phyloP scores from a whole-genome alignment of 139 green algal genomes.

The Chlorokybus atmophyticus region DNA sequence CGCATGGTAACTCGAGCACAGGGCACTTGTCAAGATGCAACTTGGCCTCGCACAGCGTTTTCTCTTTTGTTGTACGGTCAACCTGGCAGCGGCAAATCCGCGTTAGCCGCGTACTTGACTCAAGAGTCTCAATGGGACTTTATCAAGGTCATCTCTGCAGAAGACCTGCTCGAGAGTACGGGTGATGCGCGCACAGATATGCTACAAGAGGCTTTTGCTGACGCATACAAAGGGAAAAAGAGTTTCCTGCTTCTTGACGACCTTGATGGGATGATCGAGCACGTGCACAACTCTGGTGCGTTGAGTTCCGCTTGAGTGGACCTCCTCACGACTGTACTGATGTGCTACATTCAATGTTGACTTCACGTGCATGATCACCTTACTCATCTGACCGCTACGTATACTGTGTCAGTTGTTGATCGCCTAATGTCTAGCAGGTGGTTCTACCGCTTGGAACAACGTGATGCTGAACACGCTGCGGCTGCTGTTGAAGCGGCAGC shows the following conservation, averaged over 20 bases:
- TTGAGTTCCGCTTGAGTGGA: too few species aligned
- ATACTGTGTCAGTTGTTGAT: too few species aligned
- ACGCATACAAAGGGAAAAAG: not conserved
- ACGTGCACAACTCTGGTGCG: too few species aligned
- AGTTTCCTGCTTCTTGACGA: not conserved
- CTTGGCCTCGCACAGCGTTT: not conserved
- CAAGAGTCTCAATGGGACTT: not conserved
- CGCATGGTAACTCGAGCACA: not conserved
- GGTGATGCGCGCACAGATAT: not conserved
- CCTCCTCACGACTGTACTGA: too few species aligned
- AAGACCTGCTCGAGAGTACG: not conserved
- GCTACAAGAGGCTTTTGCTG: not conserved
- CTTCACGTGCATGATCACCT: too few species aligned
- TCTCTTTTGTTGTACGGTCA: conserved; percentile 9
- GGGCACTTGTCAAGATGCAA: not conserved
- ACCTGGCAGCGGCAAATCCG: conserved; percentile 18
- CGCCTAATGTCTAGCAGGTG: too few species aligned
- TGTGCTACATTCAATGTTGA: too few species aligned
- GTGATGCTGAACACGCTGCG: too few species aligned
- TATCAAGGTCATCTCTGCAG: not conserved
- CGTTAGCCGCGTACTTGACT: conserved; percentile 13
- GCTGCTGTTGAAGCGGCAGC: too few species aligned
- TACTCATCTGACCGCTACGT: too few species aligned
- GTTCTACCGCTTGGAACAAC: too few species aligned
- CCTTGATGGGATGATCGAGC: not conserved